These are phyloP conservation scores for Xylaria cubensis DNA, from an alignment of 495 filamentous ascomycete genomes.

Conservation along the genomic window DNA sequence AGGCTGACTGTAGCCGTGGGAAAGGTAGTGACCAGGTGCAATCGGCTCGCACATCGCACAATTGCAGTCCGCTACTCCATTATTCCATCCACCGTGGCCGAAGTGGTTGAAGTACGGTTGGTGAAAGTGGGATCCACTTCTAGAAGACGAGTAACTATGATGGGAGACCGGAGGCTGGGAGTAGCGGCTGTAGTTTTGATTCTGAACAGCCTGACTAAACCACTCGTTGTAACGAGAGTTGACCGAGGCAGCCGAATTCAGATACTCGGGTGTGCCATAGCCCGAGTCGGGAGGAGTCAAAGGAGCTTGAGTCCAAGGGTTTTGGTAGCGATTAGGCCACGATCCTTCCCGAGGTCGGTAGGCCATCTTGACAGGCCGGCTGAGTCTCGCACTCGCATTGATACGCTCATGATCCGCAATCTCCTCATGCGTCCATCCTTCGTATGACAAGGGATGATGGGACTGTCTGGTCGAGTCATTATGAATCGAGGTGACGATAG, in stretches of 20 bases:
- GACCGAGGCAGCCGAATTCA: slow-evolving; percentile 50
- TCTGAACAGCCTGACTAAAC: slow-evolving; percentile 49
- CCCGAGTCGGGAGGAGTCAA: slow-evolving; percentile 59
- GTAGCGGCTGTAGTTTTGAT: slow-evolving; percentile 52
- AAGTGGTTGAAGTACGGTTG: slow-evolving; percentile 59
- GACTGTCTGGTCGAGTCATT: slow-evolving; percentile 53
- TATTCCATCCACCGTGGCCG: slow-evolving; percentile 64
- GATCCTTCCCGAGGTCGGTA: slow-evolving; percentile 59
- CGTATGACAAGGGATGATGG: slow-evolving; percentile 47
- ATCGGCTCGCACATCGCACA: slow-evolving; percentile 63
- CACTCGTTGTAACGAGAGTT: slow-evolving; percentile 56
- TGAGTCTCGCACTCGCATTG: slow-evolving; percentile 51
- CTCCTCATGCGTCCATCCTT: slow-evolving; percentile 60
- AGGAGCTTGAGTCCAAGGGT: slow-evolving; percentile 47
- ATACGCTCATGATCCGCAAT: slow-evolving; percentile 58
- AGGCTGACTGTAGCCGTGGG: slow-evolving; percentile 67
- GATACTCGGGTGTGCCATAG: slow-evolving; percentile 59
- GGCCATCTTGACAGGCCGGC: slow-evolving; percentile 48
- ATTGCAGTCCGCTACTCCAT: slow-evolving; percentile 68
- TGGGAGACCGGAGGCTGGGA: slow-evolving; percentile 47
- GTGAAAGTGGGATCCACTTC: slow-evolving; percentile 40
- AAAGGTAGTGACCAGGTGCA: slow-evolving; percentile 62
- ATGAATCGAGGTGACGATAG: slow-evolving; percentile 71
- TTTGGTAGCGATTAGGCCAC: slow-evolving; percentile 43
- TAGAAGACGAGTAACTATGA: slow-evolving; percentile 37